These are phyloP conservation scores for Blastomyces silverae DNA, from an alignment of 2,329 filamentous ascomycete species.

Conservation along the genomic window DNA sequence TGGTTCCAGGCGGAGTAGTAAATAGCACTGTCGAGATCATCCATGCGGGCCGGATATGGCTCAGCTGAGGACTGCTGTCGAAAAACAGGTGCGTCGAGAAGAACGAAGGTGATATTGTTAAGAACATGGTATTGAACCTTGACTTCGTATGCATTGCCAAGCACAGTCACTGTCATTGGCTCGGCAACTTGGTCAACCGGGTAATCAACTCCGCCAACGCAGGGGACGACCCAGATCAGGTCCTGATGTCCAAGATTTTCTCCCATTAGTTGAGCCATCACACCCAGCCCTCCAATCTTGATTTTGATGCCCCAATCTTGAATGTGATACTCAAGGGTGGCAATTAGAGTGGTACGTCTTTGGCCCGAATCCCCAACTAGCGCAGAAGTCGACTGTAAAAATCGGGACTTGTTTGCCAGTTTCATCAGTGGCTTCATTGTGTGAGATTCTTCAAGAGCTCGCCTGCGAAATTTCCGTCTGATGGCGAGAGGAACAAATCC, in stretches of 20 bases:
- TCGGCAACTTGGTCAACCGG: conserved; percentile 53
- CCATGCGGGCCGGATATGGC: conserved; percentile 62
- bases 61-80: conserved; percentile 56
- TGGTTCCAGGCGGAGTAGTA: conserved; percentile 66
- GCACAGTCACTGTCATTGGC: conserved; percentile 56
- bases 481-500: conserved; percentile 35
- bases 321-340: conserved; percentile 66
- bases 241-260: conserved; percentile 59
- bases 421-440: conserved; percentile 33
- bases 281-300: conserved; percentile 63
- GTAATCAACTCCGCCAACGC: conserved; percentile 59
- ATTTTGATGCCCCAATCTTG: conserved; percentile 64
- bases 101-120: conserved; percentile 61
- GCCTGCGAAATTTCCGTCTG: conserved; percentile 32
- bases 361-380: conserved; percentile 31
- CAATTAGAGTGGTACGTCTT: conserved; percentile 56
- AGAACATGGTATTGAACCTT: conserved; percentile 57
- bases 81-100: conserved; percentile 61
- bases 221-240: conserved; percentile 59
- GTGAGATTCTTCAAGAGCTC: conserved; percentile 25
- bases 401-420: conserved; percentile 33
- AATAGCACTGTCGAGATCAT: conserved; percentile 60
- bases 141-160: conserved; percentile 55
- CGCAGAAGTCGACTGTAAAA: conserved; percentile 34
- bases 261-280: conserved; percentile 64